Conservation (phyloP, 2,329 filamentous ascomycete species). For the Hawksworthiomyces lignivorus region DNA sequence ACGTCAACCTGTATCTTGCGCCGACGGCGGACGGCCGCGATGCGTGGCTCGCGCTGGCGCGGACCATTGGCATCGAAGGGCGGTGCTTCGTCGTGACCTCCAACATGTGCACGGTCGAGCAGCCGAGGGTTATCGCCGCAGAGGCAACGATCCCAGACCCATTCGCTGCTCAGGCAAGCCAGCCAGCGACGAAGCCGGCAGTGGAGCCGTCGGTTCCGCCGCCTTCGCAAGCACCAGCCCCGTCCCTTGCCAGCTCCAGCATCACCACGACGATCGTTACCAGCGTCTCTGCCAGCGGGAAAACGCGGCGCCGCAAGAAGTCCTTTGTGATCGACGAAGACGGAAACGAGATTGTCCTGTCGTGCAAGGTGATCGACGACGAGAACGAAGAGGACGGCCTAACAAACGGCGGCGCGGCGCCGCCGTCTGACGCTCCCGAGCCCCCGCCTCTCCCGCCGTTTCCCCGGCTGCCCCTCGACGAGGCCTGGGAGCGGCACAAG, state of each 20-base stretch:
- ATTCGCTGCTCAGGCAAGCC: not conserved
- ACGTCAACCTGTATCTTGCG: conserved; percentile 84
- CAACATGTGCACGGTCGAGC: conserved; percentile 65
- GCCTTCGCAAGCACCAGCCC: not conserved
- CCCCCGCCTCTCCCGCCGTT: conserved; percentile 6
- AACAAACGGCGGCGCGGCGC: no score
- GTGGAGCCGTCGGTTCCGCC: no score
- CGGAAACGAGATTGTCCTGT: conserved; percentile 37
- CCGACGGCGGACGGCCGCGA: conserved; percentile 82
- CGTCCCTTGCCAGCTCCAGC: not conserved
- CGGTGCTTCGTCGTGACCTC: conserved; percentile 78
- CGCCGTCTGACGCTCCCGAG: not conserved
- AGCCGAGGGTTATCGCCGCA: conserved; percentile 43
- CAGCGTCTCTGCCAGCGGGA: not conserved
- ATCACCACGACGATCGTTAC: conserved; percentile 15
- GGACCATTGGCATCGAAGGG: conserved; percentile 73
- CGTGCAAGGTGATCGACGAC: conserved; percentile 7
- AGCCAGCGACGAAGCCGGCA: no score
- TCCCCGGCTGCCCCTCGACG: conserved; percentile 1
- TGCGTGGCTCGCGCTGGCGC: conserved; percentile 75
- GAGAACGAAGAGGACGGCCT: not conserved
- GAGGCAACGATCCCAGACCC: not conserved
- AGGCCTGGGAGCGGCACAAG: conserved; percentile 8
- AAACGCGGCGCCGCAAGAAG: conserved; percentile 3
- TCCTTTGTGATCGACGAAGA: conserved; percentile 43